phyloP scores from a whole-genome alignment of 2,329 filamentous ascomycete genomes.

The Huntiella savannae region DNA sequence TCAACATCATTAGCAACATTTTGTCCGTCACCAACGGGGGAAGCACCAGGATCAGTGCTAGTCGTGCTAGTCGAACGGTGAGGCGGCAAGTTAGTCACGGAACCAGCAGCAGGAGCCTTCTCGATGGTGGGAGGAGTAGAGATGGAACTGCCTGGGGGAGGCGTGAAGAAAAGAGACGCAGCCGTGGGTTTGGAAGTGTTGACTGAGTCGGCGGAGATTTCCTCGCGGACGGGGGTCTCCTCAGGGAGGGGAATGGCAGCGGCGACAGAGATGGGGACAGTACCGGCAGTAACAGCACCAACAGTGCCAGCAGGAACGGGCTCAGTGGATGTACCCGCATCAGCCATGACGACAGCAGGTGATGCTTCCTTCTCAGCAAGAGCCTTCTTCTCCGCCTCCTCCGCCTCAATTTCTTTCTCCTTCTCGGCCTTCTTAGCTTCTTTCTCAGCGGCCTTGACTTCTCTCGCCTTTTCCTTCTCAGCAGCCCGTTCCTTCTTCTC shows the following conservation, averaged over 20 bases:
- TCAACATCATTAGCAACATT: too few relatives aligned
- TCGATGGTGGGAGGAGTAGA: not conserved
- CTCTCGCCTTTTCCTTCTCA: constrained; percentile 27
- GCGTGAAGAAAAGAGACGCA: not conserved
- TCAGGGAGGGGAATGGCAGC: not conserved
- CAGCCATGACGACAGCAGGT: too few relatives aligned
- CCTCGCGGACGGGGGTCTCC: not conserved
- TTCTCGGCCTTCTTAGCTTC: constrained; percentile 13
- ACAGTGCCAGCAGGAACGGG: not conserved
- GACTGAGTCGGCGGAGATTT: not conserved
- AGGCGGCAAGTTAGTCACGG: not conserved
- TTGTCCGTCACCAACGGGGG: not conserved
- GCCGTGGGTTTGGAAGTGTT: not conserved
- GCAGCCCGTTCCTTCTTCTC: constrained; percentile 37
- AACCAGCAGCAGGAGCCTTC: not conserved
- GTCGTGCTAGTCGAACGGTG: not conserved
- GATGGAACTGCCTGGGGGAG: not conserved
- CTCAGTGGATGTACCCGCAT: too few relatives aligned
- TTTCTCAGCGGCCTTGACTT: constrained; percentile 32
- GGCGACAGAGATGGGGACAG: not conserved
- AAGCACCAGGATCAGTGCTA: constrained; percentile 1
- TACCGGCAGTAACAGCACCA: not conserved
- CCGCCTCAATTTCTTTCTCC: not conserved
- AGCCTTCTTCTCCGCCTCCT: not conserved
- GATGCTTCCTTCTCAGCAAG: too few relatives aligned